A percentile compares a stretch with the other conserved stretches of the same genome.
phyloP scores from a whole-genome alignment of 148 eudicot species.

The Nepenthes gracilis region DNA sequence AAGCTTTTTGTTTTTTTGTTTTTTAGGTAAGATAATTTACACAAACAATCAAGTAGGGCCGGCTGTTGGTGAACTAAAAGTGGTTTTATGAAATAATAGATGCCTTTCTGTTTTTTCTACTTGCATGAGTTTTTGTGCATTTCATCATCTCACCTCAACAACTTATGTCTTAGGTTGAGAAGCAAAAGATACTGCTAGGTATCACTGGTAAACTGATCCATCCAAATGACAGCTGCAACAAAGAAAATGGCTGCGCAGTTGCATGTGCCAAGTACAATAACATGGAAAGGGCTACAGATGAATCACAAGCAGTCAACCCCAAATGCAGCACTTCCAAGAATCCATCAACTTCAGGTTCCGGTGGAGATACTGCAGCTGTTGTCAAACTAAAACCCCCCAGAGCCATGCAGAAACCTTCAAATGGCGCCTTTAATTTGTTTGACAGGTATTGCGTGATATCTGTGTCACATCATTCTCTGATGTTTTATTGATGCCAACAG shows the following conservation, averaged over 20 bases:
- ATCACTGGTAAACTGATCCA: conserved; percentile 29
- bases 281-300: conserved; percentile 12
- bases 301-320: conserved; percentile 10
- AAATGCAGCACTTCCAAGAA: conserved; percentile 10
- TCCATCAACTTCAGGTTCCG: conserved; percentile 19
- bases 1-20: neutral
- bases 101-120: neutral
- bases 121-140: neutral
- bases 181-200: conserved; percentile 69
- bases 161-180: conserved; percentile 60
- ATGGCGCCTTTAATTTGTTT: conserved; percentile 55
- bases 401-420: conserved; percentile 41
- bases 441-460: conserved; percentile 44
- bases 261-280: conserved; percentile 6
- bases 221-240: conserved; percentile 11
- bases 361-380: conserved; percentile 15
- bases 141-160: neutral
- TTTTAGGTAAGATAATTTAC: too few relatives aligned
- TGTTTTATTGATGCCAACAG: neutral
- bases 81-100: neutral
- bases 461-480: neutral
- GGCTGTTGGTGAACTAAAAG: neutral
- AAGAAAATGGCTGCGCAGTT: conserved; percentile 16
- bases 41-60: too few relatives aligned
- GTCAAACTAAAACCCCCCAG: conserved; percentile 22